Evolutionary conservation across 352 stramenopile genomes (phyloP).

Genomic region (Globisporangium iwayamae): DNA sequence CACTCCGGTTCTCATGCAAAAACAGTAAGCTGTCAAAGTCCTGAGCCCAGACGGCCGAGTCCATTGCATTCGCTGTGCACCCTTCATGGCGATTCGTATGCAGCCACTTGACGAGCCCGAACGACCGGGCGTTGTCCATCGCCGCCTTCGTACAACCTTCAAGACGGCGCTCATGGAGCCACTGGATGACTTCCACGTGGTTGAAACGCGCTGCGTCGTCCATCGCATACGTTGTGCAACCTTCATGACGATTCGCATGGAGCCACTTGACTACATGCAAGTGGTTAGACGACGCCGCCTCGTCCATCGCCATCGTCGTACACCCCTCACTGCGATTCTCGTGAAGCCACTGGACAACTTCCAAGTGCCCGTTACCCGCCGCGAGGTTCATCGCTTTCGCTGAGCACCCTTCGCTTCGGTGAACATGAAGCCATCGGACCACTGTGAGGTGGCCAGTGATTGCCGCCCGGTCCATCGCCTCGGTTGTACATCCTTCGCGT

Average conservation of each 20-base stretch:
- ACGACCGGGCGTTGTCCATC: slow-evolving; percentile 2
- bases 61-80: slow-evolving; percentile 1
- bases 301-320: background rate
- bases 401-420: slow-evolving; percentile 6
- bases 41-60: background rate
- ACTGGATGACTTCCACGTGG: slow-evolving; percentile 1
- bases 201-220: background rate
- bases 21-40: background rate
- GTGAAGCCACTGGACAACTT: background rate
- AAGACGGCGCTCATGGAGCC: background rate
- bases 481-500: slow-evolving; percentile 3
- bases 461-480: slow-evolving; percentile 1
- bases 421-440: background rate
- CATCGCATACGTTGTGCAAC: slow-evolving; percentile 1
- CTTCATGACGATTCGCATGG: background rate
- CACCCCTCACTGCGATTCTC: background rate
- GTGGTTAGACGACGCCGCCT: background rate
- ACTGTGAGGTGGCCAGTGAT: background rate
- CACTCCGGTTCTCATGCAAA: background rate
- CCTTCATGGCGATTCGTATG: slow-evolving; percentile 1
- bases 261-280: slow-evolving; percentile 5
- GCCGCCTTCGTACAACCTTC: slow-evolving; percentile 4
- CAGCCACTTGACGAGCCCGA: slow-evolving; percentile 2
- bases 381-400: slow-evolving; percentile 5
- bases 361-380: background rate